Evolutionary conservation across 2,329 filamentous ascomycete genomes (phyloP).

Genomic region (Raffaelea ambrosiae): DNA sequence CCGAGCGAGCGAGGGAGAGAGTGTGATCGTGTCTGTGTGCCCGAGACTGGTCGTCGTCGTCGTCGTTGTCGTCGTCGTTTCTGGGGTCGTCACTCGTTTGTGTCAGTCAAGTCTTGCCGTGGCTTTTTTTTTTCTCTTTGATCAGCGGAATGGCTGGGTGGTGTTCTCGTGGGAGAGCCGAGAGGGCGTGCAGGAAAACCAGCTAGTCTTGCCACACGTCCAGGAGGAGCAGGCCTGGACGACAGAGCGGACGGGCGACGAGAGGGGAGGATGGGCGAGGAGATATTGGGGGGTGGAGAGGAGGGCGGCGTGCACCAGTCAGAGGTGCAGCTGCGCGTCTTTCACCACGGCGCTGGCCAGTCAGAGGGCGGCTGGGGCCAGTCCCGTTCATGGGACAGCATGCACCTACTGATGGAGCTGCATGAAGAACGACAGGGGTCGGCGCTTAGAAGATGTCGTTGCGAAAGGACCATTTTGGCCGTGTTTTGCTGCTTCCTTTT

Average conservation of each 20-base stretch:
- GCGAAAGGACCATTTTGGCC: not conserved
- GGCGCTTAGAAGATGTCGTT: conserved; percentile 44
- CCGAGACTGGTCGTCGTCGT: too few species aligned
- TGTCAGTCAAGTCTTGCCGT: too few species aligned
- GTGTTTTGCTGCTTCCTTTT: not conserved
- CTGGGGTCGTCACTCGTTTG: too few species aligned
- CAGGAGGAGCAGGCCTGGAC: too few species aligned
- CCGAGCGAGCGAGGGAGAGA: too few species aligned
- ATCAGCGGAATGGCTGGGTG: too few species aligned
- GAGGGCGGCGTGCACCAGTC: conserved; percentile 12
- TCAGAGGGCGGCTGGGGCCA: conserved; percentile 22
- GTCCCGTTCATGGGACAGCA: conserved; percentile 10
- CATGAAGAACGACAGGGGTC: conserved; percentile 41
- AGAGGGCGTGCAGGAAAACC: conserved; percentile 1
- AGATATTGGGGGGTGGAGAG: not conserved
- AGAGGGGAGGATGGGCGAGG: conserved; percentile 2
- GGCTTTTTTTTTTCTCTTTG: too few species aligned
- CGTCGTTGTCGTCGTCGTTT: too few species aligned
- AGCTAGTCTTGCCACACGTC: too few species aligned
- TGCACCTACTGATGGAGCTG: conserved; percentile 29
- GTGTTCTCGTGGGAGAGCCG: too few species aligned
- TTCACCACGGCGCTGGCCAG: conserved; percentile 20
- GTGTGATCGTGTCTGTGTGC: too few species aligned
- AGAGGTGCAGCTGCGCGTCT: conserved; percentile 30
- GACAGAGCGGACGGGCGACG: not conserved